A percentile compares a stretch with the other conserved stretches of the same genome.
These are phyloP conservation scores for Chenopodium berlandieri DNA, from an alignment of 148 eudicot genomes.

Conservation along the genomic window DNA sequence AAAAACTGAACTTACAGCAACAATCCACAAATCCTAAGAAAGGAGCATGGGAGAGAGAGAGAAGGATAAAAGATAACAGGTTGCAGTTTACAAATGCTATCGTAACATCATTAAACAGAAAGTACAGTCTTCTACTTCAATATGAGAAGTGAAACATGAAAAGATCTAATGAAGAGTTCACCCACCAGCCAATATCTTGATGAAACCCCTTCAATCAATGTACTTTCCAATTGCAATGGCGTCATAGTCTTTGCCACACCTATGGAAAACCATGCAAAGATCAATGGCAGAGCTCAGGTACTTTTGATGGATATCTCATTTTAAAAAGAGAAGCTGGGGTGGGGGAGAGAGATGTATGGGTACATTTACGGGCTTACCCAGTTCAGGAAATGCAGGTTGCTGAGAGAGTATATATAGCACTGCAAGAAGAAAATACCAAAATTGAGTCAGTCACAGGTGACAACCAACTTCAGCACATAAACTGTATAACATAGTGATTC, in stretches of 20 bases:
- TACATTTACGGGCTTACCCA: constrained; percentile 44
- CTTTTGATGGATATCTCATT: not conserved
- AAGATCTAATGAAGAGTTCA: constrained; percentile 8
- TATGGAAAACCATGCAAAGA: constrained; percentile 23
- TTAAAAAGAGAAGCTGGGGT: not conserved
- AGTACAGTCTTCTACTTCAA: not conserved
- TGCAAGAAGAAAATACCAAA: constrained; percentile 35
- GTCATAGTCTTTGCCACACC: constrained; percentile 67
- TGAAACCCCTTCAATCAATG: constrained; percentile 72
- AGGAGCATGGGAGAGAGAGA: not conserved
- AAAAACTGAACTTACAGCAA: not conserved
- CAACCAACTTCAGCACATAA: not conserved
- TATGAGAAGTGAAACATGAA: constrained; percentile 1
- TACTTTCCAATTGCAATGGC: constrained; percentile 83
- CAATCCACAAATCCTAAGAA: not conserved
- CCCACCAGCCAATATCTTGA: constrained; percentile 95
- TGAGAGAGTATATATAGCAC: constrained; percentile 67
- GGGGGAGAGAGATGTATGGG: not conserved
- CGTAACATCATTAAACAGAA: not conserved
- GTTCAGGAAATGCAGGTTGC: constrained; percentile 75
- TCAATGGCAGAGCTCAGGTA: not conserved
- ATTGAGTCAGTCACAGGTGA: constrained; percentile 21
- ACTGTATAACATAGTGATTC: not conserved
- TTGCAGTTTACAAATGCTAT: not conserved
- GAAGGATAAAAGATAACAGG: not conserved